Percentiles rank a stretch among this genome's conserved stretches.
These are phyloP conservation scores for Platanus orientalis DNA, from an alignment of 164 flowering plant species.

Conservation along the genomic window DNA sequence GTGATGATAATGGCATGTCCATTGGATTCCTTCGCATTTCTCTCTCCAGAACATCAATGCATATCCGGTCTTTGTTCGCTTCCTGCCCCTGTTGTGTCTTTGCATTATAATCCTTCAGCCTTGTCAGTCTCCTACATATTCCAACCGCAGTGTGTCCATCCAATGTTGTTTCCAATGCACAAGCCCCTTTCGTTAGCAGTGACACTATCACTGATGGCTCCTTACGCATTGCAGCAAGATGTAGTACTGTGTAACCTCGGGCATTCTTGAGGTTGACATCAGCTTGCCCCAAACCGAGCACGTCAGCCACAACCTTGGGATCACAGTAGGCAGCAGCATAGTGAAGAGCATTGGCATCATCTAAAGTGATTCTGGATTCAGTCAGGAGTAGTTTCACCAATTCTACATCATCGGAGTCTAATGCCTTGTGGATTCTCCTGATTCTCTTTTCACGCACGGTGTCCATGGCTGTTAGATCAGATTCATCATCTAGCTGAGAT, in stretches of 20 bases:
- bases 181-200: conserved; percentile 54
- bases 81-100: conserved; percentile 54
- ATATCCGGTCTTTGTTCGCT: conserved; percentile 51
- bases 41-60: conserved; percentile 63
- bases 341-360: conserved; percentile 70
- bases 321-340: conserved; percentile 75
- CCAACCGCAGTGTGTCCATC: conserved; percentile 55
- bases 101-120: conserved; percentile 61
- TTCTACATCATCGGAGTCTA: conserved; percentile 80
- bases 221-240: conserved; percentile 68
- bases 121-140: conserved; percentile 56
- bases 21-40: conserved; percentile 51
- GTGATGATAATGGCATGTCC: conserved; percentile 25
- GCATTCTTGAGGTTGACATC: conserved; percentile 47
- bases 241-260: conserved; percentile 64
- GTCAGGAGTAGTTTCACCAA: conserved; percentile 51
- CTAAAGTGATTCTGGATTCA: conserved; percentile 56
- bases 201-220: conserved; percentile 60
- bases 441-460: conserved; percentile 45
- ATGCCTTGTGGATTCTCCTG: conserved; percentile 52
- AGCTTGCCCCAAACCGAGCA: conserved; percentile 43
- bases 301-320: conserved; percentile 54
- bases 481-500: conserved; percentile 20
- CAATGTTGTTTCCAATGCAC: conserved; percentile 39
- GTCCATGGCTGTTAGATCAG: conserved; percentile 13